phyloP scores from a whole-genome alignment of 495 filamentous ascomycete genomes.

The Podospora comata region DNA sequence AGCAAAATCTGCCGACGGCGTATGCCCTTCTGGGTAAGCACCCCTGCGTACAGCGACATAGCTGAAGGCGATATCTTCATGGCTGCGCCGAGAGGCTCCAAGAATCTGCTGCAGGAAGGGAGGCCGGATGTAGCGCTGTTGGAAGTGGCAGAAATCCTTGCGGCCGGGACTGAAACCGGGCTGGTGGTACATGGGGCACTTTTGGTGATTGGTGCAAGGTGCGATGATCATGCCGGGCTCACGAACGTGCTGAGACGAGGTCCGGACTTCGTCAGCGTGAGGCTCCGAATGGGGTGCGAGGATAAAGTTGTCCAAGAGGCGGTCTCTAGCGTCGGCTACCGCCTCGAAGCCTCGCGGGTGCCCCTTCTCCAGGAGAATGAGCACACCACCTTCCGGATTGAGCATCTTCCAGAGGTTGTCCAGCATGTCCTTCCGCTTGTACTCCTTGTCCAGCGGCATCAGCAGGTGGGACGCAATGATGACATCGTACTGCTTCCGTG shows the following conservation, averaged over 20 bases:
- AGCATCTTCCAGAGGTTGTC: conserved; percentile 87
- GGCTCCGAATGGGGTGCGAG: conserved; percentile 55
- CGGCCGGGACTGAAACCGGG: conserved; percentile 66
- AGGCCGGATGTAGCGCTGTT: conserved; percentile 82
- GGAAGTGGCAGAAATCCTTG: conserved; percentile 88
- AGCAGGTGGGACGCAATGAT: conserved; percentile 85
- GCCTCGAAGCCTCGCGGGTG: conserved; percentile 88
- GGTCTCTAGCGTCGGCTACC: conserved; percentile 74
- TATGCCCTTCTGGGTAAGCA: conserved; percentile 34
- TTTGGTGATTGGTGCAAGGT: conserved; percentile 86
- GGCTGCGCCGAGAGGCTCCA: conserved; percentile 65
- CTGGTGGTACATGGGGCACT: conserved; percentile 81
- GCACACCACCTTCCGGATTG: conserved; percentile 76
- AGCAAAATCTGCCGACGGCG: conserved; percentile 14
- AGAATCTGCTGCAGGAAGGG: conserved; percentile 76
- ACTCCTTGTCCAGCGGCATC: conserved; percentile 66
- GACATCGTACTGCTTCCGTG: conserved; percentile 79
- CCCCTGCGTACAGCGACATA: conserved; percentile 87
- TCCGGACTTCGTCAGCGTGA: conserved; percentile 28
- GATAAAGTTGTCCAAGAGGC: conserved; percentile 73
- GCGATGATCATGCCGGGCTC: conserved; percentile 90
- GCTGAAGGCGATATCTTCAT: conserved; percentile 86
- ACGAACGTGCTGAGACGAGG: conserved; percentile 29
- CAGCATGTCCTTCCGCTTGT: conserved; percentile 68
- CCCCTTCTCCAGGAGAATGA: conserved; percentile 89